These are phyloP conservation scores for Ganoderma lingzhi DNA, from an alignment of 1,284 basidiomycete genomes.

Conservation along the genomic window DNA sequence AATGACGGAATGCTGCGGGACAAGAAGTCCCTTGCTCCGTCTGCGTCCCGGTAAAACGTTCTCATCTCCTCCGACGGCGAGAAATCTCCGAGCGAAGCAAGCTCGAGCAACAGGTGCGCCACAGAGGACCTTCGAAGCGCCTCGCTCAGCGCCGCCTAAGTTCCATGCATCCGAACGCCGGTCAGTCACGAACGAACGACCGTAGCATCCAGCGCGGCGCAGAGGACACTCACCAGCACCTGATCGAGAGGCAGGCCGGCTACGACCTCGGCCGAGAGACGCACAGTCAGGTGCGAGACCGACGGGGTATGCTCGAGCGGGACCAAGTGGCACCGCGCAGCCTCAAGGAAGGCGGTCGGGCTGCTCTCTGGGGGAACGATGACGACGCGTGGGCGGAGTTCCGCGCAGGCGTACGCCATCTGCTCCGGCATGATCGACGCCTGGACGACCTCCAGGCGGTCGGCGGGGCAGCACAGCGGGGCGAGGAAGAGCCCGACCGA, in stretches of 20 bases:
- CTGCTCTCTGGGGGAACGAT: neutral
- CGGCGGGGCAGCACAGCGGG: neutral
- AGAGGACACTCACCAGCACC: neutral
- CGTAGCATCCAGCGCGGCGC: neutral
- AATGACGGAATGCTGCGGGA: neutral
- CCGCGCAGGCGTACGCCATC: neutral
- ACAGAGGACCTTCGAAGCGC: neutral
- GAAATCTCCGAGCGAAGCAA: neutral
- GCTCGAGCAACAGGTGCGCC: neutral
- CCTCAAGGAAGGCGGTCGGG: neutral
- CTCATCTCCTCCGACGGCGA: neutral
- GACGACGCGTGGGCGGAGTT: constrained; percentile 1
- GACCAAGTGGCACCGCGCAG: neutral
- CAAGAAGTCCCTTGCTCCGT: neutral
- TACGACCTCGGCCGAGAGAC: neutral
- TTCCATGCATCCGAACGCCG: neutral
- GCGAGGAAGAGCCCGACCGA: neutral
- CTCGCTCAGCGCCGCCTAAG: neutral
- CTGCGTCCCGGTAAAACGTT: neutral
- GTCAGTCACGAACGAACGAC: neutral
- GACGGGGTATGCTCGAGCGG: constrained; percentile 1
- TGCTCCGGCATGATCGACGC: neutral
- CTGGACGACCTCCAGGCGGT: neutral
- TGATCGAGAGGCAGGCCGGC: neutral
- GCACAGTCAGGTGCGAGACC: neutral